Base-by-base conservation (phyloP, 306 rosid genomes). In the Medicago truncatula region DNA sequence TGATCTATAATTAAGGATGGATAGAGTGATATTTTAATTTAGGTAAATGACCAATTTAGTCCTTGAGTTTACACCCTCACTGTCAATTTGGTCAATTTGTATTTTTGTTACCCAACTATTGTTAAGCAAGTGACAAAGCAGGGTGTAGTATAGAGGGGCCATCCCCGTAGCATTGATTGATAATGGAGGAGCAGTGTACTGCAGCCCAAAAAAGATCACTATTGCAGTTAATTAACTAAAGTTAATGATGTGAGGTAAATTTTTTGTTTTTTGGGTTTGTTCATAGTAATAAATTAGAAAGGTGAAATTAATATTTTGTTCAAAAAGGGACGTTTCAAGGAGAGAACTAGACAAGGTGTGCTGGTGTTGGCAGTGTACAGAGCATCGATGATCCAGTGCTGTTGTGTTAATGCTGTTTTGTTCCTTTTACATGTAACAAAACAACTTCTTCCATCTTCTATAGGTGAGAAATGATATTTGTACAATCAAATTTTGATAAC, bases 281-380 rank as follows among this genome's bases (percentile, higher is more conserved):
- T 25, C 28, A 47, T 12, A 14, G 17, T 47, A 16, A 52, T 47
- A 16, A 52, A 52, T 52, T 52, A 7, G 21, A 52, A 52, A 16
- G 58, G 60, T 18, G 28, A 8, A 8, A 5, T 54, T 54, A 54
- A 54, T 54, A 9, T 23, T 81, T 84, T 72, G 76, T 80, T 80
- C 71, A 85, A 88, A 86, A 88, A 18, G 89, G 86, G 91, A 86
- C 93, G 83, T 82, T 75, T 80, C 89, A 84, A 83, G 68, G 82
- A 80, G 80, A 81, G 76, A 39, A 76, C 81, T 64, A 73, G 93
- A 89, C 90, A 86, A 84, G 76, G 67, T 59, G 67, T 59, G 65
- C 25, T 25, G 64, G 65, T 86, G 85, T 85, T 78, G 82, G 68
- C 52, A 80, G 84, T 78, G 86, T 41, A 75, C 88, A 85, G 89